Conservation (phyloP, 768 basidiomycete genomes). For the Podaxis rugospora region DNA sequence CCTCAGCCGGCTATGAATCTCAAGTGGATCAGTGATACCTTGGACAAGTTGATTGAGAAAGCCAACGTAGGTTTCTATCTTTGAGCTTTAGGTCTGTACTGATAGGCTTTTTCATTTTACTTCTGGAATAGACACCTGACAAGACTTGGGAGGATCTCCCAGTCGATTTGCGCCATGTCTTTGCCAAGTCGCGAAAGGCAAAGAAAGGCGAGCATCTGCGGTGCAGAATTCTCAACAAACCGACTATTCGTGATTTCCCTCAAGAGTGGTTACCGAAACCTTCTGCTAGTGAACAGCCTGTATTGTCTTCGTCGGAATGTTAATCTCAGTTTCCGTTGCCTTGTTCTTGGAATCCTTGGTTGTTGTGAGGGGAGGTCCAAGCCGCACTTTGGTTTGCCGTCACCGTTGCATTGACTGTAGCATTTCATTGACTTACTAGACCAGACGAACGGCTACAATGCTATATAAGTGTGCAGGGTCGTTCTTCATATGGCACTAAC, state of each 20-base stretch:
- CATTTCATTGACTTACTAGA: background rate
- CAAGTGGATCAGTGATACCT: slow-evolving; percentile 87
- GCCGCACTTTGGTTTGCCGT: background rate
- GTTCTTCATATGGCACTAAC: background rate
- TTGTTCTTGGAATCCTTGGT: background rate
- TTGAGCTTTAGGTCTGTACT: slow-evolving; percentile 9
- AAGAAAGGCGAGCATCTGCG: slow-evolving; percentile 68
- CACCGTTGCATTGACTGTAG: background rate
- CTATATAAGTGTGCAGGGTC: background rate
- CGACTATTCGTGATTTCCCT: slow-evolving; percentile 79
- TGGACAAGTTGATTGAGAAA: slow-evolving; percentile 73
- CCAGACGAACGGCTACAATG: background rate
- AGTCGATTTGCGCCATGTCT: slow-evolving; percentile 77
- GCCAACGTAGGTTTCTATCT: slow-evolving; percentile 67
- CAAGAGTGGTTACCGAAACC: slow-evolving; percentile 69
- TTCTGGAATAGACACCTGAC: slow-evolving; percentile 29
- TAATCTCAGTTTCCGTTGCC: background rate
- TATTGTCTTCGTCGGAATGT: slow-evolving; percentile 4
- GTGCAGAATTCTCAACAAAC: slow-evolving; percentile 46
- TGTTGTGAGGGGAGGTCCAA: background rate
- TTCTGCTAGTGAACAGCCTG: slow-evolving; percentile 9
- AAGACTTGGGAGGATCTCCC: slow-evolving; percentile 63
- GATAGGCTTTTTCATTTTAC: background rate
- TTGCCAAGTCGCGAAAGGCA: slow-evolving; percentile 66
- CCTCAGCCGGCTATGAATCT: slow-evolving; percentile 81